Percentiles rank a stretch among this genome's conserved stretches.
phyloP scores from a whole-genome alignment of 768 basidiomycete species.

The Amanita polypyramis region DNA sequence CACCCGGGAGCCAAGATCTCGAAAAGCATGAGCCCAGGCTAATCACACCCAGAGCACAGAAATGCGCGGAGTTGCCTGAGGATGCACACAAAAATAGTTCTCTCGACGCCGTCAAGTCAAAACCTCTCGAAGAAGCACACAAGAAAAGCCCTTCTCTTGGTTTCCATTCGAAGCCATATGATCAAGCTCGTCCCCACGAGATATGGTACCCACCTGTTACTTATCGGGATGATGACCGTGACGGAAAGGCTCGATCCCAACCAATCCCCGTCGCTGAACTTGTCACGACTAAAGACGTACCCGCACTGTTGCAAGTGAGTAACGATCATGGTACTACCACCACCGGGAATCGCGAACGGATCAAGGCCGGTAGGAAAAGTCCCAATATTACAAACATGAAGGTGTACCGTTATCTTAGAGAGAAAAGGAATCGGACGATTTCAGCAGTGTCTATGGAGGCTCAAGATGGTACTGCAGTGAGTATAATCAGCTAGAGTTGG shows the following conservation, averaged over 20 bases:
- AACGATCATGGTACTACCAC: not conserved
- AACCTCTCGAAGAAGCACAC: slow-evolving; percentile 1
- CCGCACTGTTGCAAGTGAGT: slow-evolving; percentile 6
- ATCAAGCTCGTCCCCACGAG: slow-evolving; percentile 29
- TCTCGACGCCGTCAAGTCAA: not conserved
- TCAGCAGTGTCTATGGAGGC: slow-evolving; percentile 73
- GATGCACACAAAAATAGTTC: not conserved
- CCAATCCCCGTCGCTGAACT: not conserved
- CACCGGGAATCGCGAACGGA: not conserved
- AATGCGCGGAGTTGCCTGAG: not conserved
- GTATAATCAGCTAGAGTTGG: slow-evolving; percentile 15
- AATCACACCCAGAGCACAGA: not conserved
- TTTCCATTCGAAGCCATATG: slow-evolving; percentile 31
- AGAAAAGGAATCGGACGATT: slow-evolving; percentile 52
- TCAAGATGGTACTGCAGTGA: slow-evolving; percentile 68
- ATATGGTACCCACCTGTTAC: slow-evolving; percentile 17
- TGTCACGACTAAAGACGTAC: not conserved
- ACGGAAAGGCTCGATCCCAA: slow-evolving; percentile 23
- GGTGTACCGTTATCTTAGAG: slow-evolving; percentile 51
- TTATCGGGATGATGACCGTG: slow-evolving; percentile 17
- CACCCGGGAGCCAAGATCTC: not conserved
- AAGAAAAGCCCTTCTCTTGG: slow-evolving; percentile 36
- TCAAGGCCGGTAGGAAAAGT: not conserved
- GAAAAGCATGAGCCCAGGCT: slow-evolving; percentile 4
- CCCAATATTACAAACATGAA: slow-evolving; percentile 15